Conservation (phyloP, 495 filamentous ascomycete species). For the Tuber calosporum region DNA sequence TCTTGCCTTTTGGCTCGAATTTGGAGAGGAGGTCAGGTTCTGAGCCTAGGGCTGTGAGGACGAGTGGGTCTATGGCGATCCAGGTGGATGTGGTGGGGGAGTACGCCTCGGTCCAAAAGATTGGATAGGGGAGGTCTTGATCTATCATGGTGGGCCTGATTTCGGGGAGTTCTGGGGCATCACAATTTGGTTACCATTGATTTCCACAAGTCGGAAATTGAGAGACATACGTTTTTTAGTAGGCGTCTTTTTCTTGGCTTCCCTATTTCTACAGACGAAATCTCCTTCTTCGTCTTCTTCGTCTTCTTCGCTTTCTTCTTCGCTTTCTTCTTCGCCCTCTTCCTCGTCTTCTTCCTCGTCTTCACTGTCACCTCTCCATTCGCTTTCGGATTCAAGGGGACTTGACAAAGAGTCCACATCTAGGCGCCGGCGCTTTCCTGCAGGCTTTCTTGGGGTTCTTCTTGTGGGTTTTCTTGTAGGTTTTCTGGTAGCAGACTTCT, state of each 20-base stretch:
- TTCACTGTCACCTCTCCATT: slow-evolving; percentile 9
- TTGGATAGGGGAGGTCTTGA: slow-evolving; percentile 67
- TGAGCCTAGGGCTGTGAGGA: slow-evolving; percentile 59
- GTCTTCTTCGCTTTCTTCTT: slow-evolving; percentile 6
- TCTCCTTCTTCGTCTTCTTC: neutral
- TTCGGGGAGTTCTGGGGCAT: slow-evolving; percentile 14
- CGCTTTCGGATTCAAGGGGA: slow-evolving; percentile 10
- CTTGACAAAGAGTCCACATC: neutral
- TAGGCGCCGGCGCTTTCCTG: neutral
- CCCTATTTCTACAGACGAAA: slow-evolving; percentile 12
- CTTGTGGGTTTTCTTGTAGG: neutral
- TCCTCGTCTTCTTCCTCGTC: slow-evolving; percentile 6
- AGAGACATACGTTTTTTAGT: slow-evolving; percentile 27
- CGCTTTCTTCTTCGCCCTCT: slow-evolving; percentile 7
- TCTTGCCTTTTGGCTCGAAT: slow-evolving; percentile 75
- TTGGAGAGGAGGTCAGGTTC: slow-evolving; percentile 62
- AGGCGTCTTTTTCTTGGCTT: slow-evolving; percentile 27
- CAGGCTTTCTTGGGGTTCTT: neutral
- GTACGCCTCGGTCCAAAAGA: slow-evolving; percentile 87
- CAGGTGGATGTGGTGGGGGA: slow-evolving; percentile 72
- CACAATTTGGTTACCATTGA: slow-evolving; percentile 26
- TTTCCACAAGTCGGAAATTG: slow-evolving; percentile 13
- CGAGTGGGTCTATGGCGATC: slow-evolving; percentile 67
- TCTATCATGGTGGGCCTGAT: slow-evolving; percentile 47
- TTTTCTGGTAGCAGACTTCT: neutral